These are phyloP conservation scores for Phytomonas sp. DNA, from an alignment of 208 protist species.

Conservation along the genomic window DNA sequence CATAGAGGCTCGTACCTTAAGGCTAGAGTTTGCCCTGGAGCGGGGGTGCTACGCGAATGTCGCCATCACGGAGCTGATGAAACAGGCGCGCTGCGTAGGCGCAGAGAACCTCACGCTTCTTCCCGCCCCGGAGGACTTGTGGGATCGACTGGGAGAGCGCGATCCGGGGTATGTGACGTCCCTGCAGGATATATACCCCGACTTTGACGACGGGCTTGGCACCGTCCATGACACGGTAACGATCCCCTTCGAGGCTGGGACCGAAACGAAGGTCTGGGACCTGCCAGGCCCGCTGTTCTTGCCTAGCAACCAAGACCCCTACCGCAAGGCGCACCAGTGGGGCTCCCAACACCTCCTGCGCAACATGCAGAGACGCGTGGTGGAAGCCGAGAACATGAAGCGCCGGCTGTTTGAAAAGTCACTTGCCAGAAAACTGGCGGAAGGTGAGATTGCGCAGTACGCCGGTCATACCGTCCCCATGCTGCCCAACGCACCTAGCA, in stretches of 20 bases:
- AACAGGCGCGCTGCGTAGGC: slow-evolving; percentile 52
- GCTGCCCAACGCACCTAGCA: slow-evolving; percentile 51
- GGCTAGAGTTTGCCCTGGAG: slow-evolving; percentile 63
- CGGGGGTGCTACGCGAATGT: slow-evolving; percentile 86
- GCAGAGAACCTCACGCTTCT: slow-evolving; percentile 48
- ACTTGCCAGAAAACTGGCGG: slow-evolving; percentile 41
- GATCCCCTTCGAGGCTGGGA: slow-evolving; percentile 14
- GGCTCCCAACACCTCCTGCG: slow-evolving; percentile 54
- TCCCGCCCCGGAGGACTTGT: slow-evolving; percentile 43
- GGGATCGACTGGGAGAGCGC: slow-evolving; percentile 36
- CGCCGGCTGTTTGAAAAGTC: slow-evolving; percentile 57
- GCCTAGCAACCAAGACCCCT: slow-evolving; percentile 38
- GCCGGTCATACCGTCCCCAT: slow-evolving; percentile 75
- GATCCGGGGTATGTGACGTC: slow-evolving; percentile 73
- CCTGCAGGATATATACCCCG: slow-evolving; percentile 76
- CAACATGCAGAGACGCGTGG: slow-evolving; percentile 47
- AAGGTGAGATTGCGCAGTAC: slow-evolving; percentile 63
- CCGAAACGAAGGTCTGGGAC: slow-evolving; percentile 47
- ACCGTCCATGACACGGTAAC: slow-evolving; percentile 28
- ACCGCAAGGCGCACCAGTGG: slow-evolving; percentile 47
- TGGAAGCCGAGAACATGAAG: slow-evolving; percentile 41
- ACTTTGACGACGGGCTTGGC: slow-evolving; percentile 70
- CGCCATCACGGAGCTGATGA: slow-evolving; percentile 75
- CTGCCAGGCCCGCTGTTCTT: slow-evolving; percentile 54
- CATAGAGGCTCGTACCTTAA: slow-evolving; percentile 26